phyloP scores from a whole-genome alignment of 169 alveolate genomes.

The Plasmodium malariae region DNA sequence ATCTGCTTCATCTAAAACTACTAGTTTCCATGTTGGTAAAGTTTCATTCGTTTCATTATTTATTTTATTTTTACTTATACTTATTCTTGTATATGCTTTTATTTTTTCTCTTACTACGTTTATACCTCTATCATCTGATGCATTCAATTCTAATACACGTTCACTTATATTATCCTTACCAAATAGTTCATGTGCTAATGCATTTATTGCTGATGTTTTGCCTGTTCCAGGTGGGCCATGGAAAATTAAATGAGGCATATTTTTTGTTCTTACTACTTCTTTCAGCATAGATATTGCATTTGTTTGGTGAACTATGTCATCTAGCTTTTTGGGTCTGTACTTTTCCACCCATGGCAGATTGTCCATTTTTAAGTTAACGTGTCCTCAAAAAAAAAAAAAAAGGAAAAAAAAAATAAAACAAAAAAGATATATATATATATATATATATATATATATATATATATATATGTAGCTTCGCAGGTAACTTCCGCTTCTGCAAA shows the following conservation, averaged over 20 bases:
- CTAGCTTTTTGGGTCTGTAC: constrained; percentile 86
- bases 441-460: too few species aligned
- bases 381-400: too few species aligned
- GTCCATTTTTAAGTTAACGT: too few species aligned
- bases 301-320: constrained; percentile 87
- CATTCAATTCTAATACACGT: constrained; percentile 98
- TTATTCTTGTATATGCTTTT: constrained; percentile 96
- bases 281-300: constrained; percentile 87
- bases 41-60: constrained; percentile 88
- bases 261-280: constrained; percentile 83
- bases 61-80: constrained; percentile 89
- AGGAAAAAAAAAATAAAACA: too few species aligned
- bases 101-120: constrained; percentile 97
- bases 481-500: too few species aligned
- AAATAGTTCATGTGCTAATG: constrained; percentile 95
- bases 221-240: constrained; percentile 99
- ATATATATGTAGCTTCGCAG: too few species aligned
- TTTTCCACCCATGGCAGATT: constrained; percentile 90
- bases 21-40: constrained; percentile 95
- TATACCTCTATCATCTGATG: constrained; percentile 99
- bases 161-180: constrained; percentile 94
- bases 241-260: constrained; percentile 95
- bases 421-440: too few species aligned
- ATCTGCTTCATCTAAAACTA: constrained; percentile 99
- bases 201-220: constrained; percentile 98